A percentile compares a stretch with the other conserved stretches of the same genome.
Evolutionary conservation across 2,329 filamentous ascomycete species (phyloP).

Genomic region (Purpureocillium lavendulum): DNA sequence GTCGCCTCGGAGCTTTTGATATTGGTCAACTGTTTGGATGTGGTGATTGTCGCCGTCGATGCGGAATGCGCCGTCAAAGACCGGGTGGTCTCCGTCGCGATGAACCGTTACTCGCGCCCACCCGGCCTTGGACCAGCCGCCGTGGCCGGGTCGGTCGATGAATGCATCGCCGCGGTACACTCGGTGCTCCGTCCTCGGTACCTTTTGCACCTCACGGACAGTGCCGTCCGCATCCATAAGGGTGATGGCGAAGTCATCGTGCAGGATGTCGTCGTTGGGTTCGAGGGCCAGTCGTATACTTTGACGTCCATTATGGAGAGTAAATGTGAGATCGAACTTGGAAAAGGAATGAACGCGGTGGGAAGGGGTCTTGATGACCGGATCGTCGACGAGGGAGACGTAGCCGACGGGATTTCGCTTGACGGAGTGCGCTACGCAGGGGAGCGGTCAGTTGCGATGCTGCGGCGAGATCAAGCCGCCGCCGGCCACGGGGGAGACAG

Average conservation of each 20-base stretch:
- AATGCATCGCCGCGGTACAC: constrained; percentile 79
- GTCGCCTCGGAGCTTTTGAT: constrained; percentile 60
- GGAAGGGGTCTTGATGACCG: constrained; percentile 69
- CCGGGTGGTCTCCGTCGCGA: constrained; percentile 65
- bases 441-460: constrained; percentile 4
- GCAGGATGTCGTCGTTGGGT: constrained; percentile 85
- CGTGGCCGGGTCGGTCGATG: constrained; percentile 49
- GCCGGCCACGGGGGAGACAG: neutral
- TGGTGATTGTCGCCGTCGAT: constrained; percentile 79
- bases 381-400: constrained; percentile 64
- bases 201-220: constrained; percentile 54
- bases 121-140: constrained; percentile 70
- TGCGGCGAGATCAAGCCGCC: neutral
- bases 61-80: constrained; percentile 87
- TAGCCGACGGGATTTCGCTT: constrained; percentile 70
- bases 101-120: constrained; percentile 79
- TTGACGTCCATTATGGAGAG: constrained; percentile 57
- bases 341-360: constrained; percentile 74
- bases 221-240: constrained; percentile 66
- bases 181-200: constrained; percentile 67
- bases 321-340: constrained; percentile 77
- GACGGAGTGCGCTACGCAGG: constrained; percentile 54
- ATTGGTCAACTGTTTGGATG: constrained; percentile 68
- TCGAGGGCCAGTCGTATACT: constrained; percentile 72
- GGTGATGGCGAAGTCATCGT: constrained; percentile 64